phyloP scores from a whole-genome alignment of 2,329 filamentous ascomycete genomes.

The Zymoseptoria pseudotritici region DNA sequence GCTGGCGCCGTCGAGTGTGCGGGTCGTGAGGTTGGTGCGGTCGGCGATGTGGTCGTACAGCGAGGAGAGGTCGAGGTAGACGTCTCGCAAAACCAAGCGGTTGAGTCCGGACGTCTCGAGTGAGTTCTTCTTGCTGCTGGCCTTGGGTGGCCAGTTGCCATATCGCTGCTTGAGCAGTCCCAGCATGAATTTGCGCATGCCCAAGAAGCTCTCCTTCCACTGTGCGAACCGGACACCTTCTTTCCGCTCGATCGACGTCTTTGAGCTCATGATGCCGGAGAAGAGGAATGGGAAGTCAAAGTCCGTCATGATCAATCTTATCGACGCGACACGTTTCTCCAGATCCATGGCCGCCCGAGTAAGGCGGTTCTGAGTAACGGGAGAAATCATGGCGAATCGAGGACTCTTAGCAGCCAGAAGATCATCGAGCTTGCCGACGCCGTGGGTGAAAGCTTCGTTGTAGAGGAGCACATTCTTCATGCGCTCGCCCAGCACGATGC shows the following conservation, averaged over 20 bases:
- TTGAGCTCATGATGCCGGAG: slow-evolving; percentile 78
- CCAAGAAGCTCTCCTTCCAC: slow-evolving; percentile 69
- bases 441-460: slow-evolving; percentile 86
- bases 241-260: slow-evolving; percentile 67
- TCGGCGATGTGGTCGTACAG: slow-evolving; percentile 87
- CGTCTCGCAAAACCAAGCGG: slow-evolving; percentile 66
- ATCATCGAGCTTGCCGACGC: slow-evolving; percentile 73
- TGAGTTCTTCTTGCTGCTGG: slow-evolving; percentile 82
- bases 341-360: slow-evolving; percentile 78
- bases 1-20: slow-evolving; percentile 62
- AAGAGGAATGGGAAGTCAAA: slow-evolving; percentile 92
- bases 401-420: slow-evolving; percentile 62
- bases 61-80: slow-evolving; percentile 79
- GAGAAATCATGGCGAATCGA: slow-evolving; percentile 63
- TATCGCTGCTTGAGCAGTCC: slow-evolving; percentile 61
- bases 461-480: slow-evolving; percentile 79
- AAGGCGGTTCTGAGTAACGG: slow-evolving; percentile 67
- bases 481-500: slow-evolving; percentile 77
- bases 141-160: slow-evolving; percentile 84
- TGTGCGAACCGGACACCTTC: slow-evolving; percentile 69
- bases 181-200: slow-evolving; percentile 66
- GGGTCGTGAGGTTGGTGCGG: slow-evolving; percentile 66
- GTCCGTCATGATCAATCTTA: slow-evolving; percentile 67
- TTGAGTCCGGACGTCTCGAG: slow-evolving; percentile 84
- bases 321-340: slow-evolving; percentile 60